Percentiles rank a stretch among this genome's conserved stretches.
Evolutionary conservation across 345 rosid genomes (phyloP).

Genomic region (Noccaea bulbosa): DNA sequence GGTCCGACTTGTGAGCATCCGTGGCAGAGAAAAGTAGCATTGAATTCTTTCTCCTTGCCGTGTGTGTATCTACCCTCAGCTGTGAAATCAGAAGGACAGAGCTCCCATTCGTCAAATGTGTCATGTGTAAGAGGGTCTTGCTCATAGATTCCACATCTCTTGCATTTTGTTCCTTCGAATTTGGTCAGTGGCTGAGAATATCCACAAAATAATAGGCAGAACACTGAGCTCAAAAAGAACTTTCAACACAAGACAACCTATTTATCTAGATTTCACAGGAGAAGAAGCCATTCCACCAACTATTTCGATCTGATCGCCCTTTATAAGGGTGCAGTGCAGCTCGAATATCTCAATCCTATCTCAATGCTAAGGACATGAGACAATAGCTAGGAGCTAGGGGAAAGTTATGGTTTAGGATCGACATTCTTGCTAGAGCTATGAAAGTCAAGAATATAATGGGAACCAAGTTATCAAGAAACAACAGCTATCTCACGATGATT

Average conservation of each 20-base stretch:
- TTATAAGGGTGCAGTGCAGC: too few species aligned
- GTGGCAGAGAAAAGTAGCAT: slow-evolving; percentile 69
- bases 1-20: slow-evolving; percentile 51
- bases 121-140: slow-evolving; percentile 56
- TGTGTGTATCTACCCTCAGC: slow-evolving; percentile 60
- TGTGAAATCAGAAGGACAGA: slow-evolving; percentile 80
- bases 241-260: slow-evolving; percentile 15
- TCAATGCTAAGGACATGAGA: not conserved
- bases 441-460: not conserved
- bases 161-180: slow-evolving; percentile 71
- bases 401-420: not conserved
- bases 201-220: slow-evolving; percentile 10
- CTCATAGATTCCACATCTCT: slow-evolving; percentile 94
- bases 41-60: slow-evolving; percentile 56
- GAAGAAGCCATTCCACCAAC: not conserved
- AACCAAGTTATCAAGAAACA: slow-evolving; percentile 3
- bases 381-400: not conserved
- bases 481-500: not conserved
- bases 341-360: not conserved
- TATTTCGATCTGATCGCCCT: not conserved
- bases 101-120: slow-evolving; percentile 83
- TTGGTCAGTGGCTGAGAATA: slow-evolving; percentile 70
- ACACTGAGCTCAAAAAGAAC: slow-evolving; percentile 2
- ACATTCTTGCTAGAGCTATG: not conserved
- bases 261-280: too few species aligned